Conservation (phyloP, 495 filamentous ascomycete species). For the Chaetomidium leptoderma region DNA sequence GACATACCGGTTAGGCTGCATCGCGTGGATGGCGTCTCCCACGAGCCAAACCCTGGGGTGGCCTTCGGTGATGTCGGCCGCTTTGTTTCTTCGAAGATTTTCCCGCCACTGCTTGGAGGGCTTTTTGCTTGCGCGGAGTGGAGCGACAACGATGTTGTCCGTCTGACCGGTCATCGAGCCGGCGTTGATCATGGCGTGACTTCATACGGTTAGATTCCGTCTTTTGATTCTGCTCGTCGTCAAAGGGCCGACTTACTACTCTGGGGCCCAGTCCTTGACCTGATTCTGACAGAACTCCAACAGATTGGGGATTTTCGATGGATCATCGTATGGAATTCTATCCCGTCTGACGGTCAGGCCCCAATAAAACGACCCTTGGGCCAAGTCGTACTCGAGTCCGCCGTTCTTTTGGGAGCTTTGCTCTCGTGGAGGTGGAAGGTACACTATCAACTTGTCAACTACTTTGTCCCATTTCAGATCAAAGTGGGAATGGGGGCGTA, state of each 20-base stretch:
- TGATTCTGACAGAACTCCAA: not conserved
- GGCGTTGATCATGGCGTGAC: not conserved
- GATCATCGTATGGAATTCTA: not conserved
- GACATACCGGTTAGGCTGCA: not conserved
- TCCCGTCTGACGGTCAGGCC: not conserved
- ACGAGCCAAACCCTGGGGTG: not conserved
- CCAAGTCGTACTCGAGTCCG: not conserved
- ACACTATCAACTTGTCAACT: too few relatives aligned
- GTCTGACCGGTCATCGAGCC: not conserved
- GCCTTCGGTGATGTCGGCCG: not conserved
- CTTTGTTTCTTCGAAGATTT: not conserved
- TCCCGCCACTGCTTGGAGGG: not conserved
- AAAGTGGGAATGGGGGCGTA: too few relatives aligned
- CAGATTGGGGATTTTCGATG: not conserved
- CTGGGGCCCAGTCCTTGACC: not conserved
- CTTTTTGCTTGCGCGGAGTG: not conserved
- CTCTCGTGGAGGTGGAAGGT: not conserved
- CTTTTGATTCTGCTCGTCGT: too few relatives aligned
- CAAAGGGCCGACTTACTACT: not conserved
- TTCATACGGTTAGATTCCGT: not conserved
- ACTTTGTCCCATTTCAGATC: too few relatives aligned
- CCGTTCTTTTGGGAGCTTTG: not conserved
- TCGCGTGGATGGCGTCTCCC: not conserved
- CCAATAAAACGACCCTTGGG: not conserved
- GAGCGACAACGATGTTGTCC: not conserved